Conservation (phyloP, 148 eudicot species). For the Linanthus parryae region DNA sequence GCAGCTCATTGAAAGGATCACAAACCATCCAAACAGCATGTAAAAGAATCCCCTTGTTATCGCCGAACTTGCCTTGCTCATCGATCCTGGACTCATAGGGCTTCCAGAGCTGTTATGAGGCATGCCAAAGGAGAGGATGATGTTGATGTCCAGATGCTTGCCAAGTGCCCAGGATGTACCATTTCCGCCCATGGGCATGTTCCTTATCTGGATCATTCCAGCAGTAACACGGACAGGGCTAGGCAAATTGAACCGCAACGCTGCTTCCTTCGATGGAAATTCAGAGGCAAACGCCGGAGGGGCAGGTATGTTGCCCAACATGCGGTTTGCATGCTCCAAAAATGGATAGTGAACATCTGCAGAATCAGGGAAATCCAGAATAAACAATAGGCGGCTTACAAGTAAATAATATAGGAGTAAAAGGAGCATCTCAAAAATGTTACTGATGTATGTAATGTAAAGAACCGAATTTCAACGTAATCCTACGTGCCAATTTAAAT, state of each 20-base stretch:
- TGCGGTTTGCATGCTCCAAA: constrained; percentile 42
- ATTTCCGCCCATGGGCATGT: constrained; percentile 15
- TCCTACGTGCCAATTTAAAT: neutral
- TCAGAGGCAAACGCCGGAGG: constrained; percentile 87
- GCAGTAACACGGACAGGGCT: constrained; percentile 63
- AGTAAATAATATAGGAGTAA: too few species aligned
- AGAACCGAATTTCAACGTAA: neutral
- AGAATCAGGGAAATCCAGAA: too few species aligned
- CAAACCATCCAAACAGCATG: constrained; percentile 43
- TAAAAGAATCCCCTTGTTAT: constrained; percentile 40
- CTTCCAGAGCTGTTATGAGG: constrained; percentile 18
- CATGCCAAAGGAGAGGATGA: constrained; percentile 57
- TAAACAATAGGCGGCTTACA: too few species aligned
- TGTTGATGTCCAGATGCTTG: constrained; percentile 44
- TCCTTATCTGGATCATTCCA: constrained; percentile 43
- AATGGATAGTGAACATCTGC: constrained; percentile 54
- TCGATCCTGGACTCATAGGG: constrained; percentile 22
- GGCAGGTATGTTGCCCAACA: constrained; percentile 62
- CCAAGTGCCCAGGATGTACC: constrained; percentile 35
- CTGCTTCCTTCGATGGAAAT: constrained; percentile 58
- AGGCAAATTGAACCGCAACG: constrained; percentile 38
- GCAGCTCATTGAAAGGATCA: constrained; percentile 50
- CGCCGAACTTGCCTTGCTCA: constrained; percentile 38
- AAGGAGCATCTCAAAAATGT: neutral
- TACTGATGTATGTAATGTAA: neutral